Conservation (phyloP, 1,139 yeast genomes). For the Petasospora rhodanensis region DNA sequence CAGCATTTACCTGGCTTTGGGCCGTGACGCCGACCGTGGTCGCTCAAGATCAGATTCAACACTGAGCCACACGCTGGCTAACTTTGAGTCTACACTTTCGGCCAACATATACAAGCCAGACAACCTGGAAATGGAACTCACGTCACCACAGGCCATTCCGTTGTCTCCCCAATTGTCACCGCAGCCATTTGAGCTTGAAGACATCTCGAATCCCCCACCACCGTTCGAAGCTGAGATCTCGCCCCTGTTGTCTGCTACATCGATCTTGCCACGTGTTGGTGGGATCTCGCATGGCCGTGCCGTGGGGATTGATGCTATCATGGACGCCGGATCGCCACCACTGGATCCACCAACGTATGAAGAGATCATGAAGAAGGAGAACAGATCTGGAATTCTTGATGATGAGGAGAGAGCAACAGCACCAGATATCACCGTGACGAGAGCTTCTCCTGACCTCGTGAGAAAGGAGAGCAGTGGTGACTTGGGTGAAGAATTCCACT, state of each 20-base stretch:
- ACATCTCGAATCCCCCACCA: slow-evolving; percentile 19
- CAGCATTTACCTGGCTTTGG: slow-evolving; percentile 14
- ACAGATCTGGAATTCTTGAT: background rate
- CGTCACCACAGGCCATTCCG: slow-evolving; percentile 59
- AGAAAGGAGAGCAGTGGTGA: slow-evolving; percentile 28
- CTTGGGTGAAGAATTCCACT: slow-evolving; percentile 31
- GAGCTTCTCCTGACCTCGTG: slow-evolving; percentile 18
- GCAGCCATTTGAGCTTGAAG: slow-evolving; percentile 20
- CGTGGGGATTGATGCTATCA: slow-evolving; percentile 22
- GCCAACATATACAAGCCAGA: slow-evolving; percentile 63
- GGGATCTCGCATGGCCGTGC: background rate
- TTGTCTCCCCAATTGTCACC: slow-evolving; percentile 41
- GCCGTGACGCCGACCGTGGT: slow-evolving; percentile 4
- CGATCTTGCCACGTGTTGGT: background rate
- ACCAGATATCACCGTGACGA: slow-evolving; percentile 23
- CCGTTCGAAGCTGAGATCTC: slow-evolving; percentile 25
- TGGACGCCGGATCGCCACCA: slow-evolving; percentile 40
- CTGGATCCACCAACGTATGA: slow-evolving; percentile 33
- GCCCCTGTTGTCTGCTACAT: background rate
- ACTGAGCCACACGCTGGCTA: slow-evolving; percentile 29
- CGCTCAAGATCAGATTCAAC: slow-evolving; percentile 18
- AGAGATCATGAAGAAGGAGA: slow-evolving; percentile 26
- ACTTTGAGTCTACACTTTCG: slow-evolving; percentile 43
- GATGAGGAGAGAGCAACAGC: background rate
- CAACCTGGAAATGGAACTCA: slow-evolving; percentile 36